These are phyloP conservation scores for Lenwebbia sp. DNA, from an alignment of 345 rosid genomes.

Conservation along the genomic window DNA sequence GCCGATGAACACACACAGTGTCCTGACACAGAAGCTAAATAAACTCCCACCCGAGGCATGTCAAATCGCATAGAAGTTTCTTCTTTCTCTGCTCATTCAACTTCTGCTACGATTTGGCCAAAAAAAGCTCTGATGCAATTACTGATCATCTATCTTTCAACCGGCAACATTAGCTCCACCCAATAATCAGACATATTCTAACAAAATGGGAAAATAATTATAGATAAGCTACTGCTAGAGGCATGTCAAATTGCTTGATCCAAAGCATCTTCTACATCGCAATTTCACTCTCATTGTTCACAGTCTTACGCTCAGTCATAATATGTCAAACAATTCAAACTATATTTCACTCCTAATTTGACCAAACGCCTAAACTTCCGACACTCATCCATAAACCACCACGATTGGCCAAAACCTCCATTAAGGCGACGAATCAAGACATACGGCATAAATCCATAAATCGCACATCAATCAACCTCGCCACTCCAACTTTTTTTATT, in stretches of 20 bases:
- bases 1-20: neutral
- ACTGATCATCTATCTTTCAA: neutral
- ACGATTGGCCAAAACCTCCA: neutral
- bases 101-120: neutral
- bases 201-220: neutral
- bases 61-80: neutral
- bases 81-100: neutral
- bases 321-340: neutral
- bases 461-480: neutral
- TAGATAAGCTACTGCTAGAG: neutral
- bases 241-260: neutral
- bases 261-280: neutral
- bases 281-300: neutral
- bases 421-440: neutral
- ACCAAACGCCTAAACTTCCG: neutral
- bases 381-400: neutral
- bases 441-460: neutral
- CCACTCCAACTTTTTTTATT: neutral
- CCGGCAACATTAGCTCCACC: neutral
- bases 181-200: neutral
- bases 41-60: neutral
- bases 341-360: neutral
- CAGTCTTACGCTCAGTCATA: neutral
- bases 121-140: neutral
- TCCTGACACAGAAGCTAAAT: neutral